Evolutionary conservation across 148 eudicot genomes (phyloP), one percentile per base, ranked within the genome.

Genomic region (Rhododendron simsii): DNA sequence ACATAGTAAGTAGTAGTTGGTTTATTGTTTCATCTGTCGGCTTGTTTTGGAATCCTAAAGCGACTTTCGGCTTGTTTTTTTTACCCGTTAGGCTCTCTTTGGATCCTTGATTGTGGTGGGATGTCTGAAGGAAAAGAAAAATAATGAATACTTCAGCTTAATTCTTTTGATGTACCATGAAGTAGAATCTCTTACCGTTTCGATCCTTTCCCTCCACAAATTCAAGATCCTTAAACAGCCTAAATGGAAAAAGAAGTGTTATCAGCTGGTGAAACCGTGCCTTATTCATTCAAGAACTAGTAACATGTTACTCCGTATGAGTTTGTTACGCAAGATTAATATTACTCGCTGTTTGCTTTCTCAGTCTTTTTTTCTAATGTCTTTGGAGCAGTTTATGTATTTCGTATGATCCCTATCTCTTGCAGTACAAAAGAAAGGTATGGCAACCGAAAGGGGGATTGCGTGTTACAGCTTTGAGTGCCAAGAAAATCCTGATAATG

Each of bases 401-500:
- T 51, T 75, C 8, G 12, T 20, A 51, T 30, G 4, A 55, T 51
- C 3, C 11, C 21, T 55, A 23, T 55, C n/a, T 53, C 8, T 16
- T 89, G 90, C 87, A 96, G 99, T 96, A 87, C 67, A 96, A 92
- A 88, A 92, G 98, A 87, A 96, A 93, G 92, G 89, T 45, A 84
- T 92, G 91, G 88, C 93, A 88, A n/a, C 90, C 93, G 44, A 94
- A 91, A 90, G 95, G 92, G 82, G 94, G 91, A 84, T 87, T 96
- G 73, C 81, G 89, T 48, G 95, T 95, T 48, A 87, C 91, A 48
- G 98, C 99, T 83, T 92, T 98, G 18, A 91, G 94, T 88, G 86
- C 92, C 88, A 96, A 96, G 93, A 96, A 96, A 81, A 92, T 96
- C 73, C 95, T 96, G 69, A 93, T 96, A 14, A 96, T 96, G 99